phyloP scores from a whole-genome alignment of 2,329 filamentous ascomycete genomes.

The Calonectria hawksworthii region DNA sequence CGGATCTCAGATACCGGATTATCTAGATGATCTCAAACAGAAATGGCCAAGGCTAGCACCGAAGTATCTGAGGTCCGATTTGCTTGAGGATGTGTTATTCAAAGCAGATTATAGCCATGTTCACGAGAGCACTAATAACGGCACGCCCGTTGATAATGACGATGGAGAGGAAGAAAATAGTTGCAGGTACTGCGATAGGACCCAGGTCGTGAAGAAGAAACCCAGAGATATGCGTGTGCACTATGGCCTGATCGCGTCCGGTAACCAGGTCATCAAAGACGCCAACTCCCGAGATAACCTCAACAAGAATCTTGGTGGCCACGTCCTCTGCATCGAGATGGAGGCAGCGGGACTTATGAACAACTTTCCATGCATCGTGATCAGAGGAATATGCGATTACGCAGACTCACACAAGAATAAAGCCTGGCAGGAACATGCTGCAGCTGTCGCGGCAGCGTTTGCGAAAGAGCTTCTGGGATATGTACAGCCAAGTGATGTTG shows the following conservation, averaged over 20 bases:
- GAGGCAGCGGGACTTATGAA: too few species aligned
- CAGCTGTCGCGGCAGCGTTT: constrained; percentile 48
- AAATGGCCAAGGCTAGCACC: constrained; percentile 15
- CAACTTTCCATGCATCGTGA: too few species aligned
- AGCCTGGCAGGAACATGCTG: constrained; percentile 48
- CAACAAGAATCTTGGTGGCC: neutral
- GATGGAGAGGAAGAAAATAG: too few species aligned
- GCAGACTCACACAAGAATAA: constrained; percentile 51
- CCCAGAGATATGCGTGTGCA: constrained; percentile 6
- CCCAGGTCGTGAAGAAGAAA: too few species aligned
- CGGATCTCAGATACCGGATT: constrained; percentile 9
- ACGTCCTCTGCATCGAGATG: constrained; percentile 32
- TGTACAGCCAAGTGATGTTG: neutral
- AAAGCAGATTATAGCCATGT: too few species aligned
- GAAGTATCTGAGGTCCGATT: constrained; percentile 6
- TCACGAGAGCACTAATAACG: too few species aligned
- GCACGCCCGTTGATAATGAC: too few species aligned
- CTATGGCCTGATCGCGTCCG: constrained; percentile 34
- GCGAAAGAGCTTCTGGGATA: constrained; percentile 32
- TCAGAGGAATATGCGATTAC: constrained; percentile 52
- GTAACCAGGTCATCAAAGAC: constrained; percentile 39
- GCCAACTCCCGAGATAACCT: constrained; percentile 26
- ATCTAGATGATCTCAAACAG: neutral
- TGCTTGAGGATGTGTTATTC: too few species aligned
- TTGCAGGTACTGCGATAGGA: too few species aligned